Percentiles rank a stretch among this genome's conserved stretches.
Evolutionary conservation across 2,329 filamentous ascomycete species (phyloP).

Genomic region (Claviceps citrina): DNA sequence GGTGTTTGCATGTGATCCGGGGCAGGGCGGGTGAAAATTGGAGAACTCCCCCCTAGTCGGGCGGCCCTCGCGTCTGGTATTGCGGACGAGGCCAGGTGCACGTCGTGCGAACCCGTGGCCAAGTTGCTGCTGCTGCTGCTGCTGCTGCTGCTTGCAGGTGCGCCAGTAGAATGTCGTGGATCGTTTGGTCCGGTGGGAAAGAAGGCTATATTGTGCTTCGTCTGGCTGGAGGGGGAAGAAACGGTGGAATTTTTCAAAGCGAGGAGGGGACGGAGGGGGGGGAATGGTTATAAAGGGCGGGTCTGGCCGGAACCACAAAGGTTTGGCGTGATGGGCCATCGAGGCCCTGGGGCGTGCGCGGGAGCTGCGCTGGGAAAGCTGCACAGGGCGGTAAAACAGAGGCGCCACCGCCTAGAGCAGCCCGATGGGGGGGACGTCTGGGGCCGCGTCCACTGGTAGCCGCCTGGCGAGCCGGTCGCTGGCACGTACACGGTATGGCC

Average conservation of each 20-base stretch:
- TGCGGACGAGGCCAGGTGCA: no score
- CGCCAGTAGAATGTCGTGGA: not conserved
- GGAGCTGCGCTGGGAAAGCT: slow-evolving; percentile 2
- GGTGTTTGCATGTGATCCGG: slow-evolving; percentile 58
- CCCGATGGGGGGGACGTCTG: no score
- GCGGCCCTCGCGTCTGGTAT: no score
- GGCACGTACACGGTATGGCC: no score
- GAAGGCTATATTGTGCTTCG: not conserved
- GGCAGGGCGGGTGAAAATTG: not conserved
- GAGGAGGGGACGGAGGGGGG: slow-evolving; percentile 10
- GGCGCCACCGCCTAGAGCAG: slow-evolving; percentile 1
- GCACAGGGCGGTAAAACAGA: slow-evolving; percentile 6
- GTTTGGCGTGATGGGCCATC: no score
- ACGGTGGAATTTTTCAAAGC: slow-evolving; percentile 9
- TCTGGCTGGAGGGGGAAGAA: slow-evolving; percentile 8
- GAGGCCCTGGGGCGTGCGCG: not conserved
- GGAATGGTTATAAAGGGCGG: slow-evolving; percentile 18
- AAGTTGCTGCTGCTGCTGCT: not conserved
- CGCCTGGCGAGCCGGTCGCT: not conserved
- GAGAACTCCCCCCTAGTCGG: no score
- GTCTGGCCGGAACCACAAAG: slow-evolving; percentile 18
- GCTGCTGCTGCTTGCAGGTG: not conserved
- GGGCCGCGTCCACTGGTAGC: not conserved
- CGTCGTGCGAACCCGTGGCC: not conserved
- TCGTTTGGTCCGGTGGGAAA: not conserved